Evolutionary conservation across 2,329 filamentous ascomycete species (phyloP).

Genomic region (Rutstroemia sp.): DNA sequence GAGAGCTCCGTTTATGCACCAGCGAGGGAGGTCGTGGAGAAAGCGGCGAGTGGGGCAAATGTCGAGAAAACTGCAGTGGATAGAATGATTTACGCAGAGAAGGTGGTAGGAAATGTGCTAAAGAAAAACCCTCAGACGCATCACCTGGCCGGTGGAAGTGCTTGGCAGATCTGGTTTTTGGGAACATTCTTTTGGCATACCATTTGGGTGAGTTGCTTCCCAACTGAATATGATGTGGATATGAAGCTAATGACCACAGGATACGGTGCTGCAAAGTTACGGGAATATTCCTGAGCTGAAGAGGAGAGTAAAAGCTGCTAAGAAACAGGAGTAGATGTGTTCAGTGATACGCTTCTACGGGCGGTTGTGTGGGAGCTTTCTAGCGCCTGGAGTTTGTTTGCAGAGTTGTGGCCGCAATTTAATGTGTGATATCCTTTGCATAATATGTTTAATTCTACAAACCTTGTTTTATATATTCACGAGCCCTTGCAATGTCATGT

Average conservation of each 20-base stretch:
- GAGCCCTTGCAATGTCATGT: neutral
- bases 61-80: constrained; percentile 6
- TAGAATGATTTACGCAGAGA: constrained; percentile 15
- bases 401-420: too few species aligned
- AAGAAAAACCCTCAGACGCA: constrained; percentile 16
- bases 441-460: neutral
- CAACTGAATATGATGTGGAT: neutral
- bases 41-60: constrained; percentile 2
- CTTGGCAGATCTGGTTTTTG: constrained; percentile 13
- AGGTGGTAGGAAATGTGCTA: constrained; percentile 19
- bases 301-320: constrained; percentile 9
- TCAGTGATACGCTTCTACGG: neutral
- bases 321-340: neutral
- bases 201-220: constrained; percentile 14
- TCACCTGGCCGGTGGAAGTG: constrained; percentile 16
- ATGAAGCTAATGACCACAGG: constrained; percentile 2
- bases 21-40: constrained; percentile 16
- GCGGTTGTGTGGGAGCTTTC: neutral
- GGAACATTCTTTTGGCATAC: constrained; percentile 13
- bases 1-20: constrained; percentile 17
- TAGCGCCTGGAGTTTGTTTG: neutral
- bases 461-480: neutral
- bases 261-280: neutral
- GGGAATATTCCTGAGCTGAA: constrained; percentile 4
- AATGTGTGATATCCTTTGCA: neutral